phyloP scores from a whole-genome alignment of 2,329 filamentous ascomycete species.

The Scedosporium boydii region DNA sequence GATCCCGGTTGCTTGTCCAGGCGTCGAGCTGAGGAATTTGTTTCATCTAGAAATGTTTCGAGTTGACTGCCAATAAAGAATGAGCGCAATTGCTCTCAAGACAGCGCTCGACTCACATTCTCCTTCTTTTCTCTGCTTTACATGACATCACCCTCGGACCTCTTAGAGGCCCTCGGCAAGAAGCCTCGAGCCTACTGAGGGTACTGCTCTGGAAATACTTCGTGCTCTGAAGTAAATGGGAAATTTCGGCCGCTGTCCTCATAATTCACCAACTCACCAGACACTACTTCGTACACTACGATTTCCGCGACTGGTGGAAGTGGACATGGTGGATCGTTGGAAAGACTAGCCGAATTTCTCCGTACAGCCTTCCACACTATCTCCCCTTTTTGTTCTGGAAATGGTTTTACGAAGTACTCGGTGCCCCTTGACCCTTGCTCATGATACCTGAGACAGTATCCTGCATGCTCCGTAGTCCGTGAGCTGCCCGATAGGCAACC shows the following conservation, averaged over 20 bases:
- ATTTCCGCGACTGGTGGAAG: not conserved
- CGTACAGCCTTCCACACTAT: not conserved
- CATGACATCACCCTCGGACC: too few relatives aligned
- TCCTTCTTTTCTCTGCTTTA: too few relatives aligned
- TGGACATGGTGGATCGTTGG: not conserved
- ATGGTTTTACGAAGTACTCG: not conserved
- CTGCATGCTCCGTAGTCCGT: not conserved
- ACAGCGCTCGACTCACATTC: too few relatives aligned
- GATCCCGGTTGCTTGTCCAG: not conserved
- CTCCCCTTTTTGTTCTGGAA: not conserved
- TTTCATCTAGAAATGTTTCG: conserved; percentile 6
- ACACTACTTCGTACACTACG: not conserved
- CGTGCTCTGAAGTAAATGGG: not conserved
- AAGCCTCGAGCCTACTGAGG: too few relatives aligned
- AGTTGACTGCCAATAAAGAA: not conserved
- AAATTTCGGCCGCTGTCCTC: not conserved
- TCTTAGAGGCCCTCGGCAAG: too few relatives aligned
- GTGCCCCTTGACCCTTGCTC: too few relatives aligned
- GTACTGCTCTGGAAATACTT: too few relatives aligned
- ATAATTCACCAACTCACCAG: not conserved
- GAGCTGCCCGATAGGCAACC: not conserved
- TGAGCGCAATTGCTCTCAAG: not conserved
- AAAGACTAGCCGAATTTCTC: not conserved
- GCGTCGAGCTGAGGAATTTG: not conserved
- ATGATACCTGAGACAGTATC: not conserved